Percentiles rank a stretch among this genome's conserved stretches.
Conservation (phyloP, 139 green algal genomes). For the Coccomyxa sp. region DNA sequence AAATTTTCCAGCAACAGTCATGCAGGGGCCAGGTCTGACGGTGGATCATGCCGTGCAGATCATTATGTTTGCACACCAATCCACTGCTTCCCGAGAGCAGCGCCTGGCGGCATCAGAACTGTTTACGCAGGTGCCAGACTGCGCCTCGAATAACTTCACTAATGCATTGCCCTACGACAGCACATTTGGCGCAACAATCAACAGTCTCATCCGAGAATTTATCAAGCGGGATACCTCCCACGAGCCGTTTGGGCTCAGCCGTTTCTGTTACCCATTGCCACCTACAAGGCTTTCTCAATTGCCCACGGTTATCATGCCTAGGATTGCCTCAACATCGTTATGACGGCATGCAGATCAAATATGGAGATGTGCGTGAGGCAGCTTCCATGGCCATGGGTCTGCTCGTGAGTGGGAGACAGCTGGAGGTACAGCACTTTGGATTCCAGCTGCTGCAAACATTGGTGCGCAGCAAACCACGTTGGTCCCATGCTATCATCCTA, state of each 20-base stretch:
- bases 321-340: neutral
- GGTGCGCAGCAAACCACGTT: conserved; percentile 10
- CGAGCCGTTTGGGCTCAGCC: no score
- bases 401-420: conserved; percentile 10
- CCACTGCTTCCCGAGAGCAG: conserved; percentile 1
- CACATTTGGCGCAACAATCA: no score
- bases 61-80: conserved; percentile 2
- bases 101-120: conserved; percentile 1
- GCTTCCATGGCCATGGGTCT: conserved; percentile 23
- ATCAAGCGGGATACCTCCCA: no score
- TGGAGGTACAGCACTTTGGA: conserved; percentile 47
- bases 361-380: conserved; percentile 19
- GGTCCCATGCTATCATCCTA: neutral
- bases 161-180: neutral
- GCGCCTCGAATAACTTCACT: no score
- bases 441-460: conserved; percentile 48
- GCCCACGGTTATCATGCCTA: no score
- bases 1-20: neutral
- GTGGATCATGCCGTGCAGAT: conserved; percentile 3
- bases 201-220: no score
- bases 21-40: neutral
- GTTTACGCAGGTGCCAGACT: conserved; percentile 1
- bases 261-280: neutral
- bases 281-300: no score
- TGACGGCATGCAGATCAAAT: conserved; percentile 34